Percentiles rank a stretch among this genome's conserved stretches.
Conservation (phyloP, 257 asterid species). For the Rauvolfia tetraphylla region DNA sequence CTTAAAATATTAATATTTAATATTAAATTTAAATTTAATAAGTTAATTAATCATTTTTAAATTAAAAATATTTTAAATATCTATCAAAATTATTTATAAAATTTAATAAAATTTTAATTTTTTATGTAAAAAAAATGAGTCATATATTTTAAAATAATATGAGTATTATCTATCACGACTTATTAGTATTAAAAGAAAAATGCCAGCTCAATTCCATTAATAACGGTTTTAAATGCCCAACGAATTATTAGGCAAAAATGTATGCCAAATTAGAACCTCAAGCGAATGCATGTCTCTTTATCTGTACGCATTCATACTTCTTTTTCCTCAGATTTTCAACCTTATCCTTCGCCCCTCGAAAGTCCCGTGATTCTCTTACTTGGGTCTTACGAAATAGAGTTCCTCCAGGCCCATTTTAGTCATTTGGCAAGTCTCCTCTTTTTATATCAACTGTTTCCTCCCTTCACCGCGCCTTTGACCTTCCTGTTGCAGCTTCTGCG, state of each 20-base stretch:
- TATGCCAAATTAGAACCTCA: not conserved
- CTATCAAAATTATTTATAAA: too few species aligned
- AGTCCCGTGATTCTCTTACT: constrained; percentile 35
- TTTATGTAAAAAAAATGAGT: too few species aligned
- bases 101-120: too few species aligned
- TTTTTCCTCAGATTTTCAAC: not conserved
- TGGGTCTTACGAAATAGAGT: constrained; percentile 36
- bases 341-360: constrained; percentile 26
- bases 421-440: constrained; percentile 25
- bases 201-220: not conserved
- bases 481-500: constrained; percentile 9
- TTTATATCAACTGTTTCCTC: constrained; percentile 5
- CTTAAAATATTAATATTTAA: too few species aligned
- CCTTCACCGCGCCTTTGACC: constrained; percentile 18
- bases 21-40: too few species aligned
- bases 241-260: not conserved
- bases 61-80: too few species aligned
- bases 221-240: not conserved
- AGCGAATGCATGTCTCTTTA: constrained; percentile 1
- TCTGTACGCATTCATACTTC: constrained; percentile 5
- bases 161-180: too few species aligned
- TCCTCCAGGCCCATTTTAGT: constrained; percentile 34
- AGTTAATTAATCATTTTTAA: too few species aligned
- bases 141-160: too few species aligned
- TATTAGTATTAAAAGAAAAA: too few species aligned